Evolutionary conservation across 495 filamentous ascomycete species (phyloP).

Genomic region (Talaromyces liani): DNA sequence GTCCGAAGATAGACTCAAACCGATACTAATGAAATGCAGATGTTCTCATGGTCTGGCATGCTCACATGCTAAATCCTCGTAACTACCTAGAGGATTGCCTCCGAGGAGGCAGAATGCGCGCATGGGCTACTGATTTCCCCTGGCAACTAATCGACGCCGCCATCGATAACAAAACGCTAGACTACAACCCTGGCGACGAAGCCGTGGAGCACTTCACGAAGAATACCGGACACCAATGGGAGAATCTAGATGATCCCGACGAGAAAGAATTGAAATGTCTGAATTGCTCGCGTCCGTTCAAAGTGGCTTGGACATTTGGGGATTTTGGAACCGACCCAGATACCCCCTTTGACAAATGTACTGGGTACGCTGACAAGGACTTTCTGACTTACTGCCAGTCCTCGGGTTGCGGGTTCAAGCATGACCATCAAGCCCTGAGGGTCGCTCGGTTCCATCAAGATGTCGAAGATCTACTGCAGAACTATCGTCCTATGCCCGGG

Average conservation of each 20-base stretch:
- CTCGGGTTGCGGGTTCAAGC: conserved; percentile 37
- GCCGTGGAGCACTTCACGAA: conserved; percentile 41
- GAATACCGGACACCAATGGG: conserved; percentile 49
- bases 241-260: conserved; percentile 45
- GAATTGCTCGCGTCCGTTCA: conserved; percentile 33
- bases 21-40: conserved; percentile 35
- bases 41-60: conserved; percentile 86
- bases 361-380: conserved; percentile 59
- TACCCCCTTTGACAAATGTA: conserved; percentile 16
- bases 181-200: conserved; percentile 45
- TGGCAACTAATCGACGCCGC: conserved; percentile 56
- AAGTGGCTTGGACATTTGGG: conserved; percentile 56
- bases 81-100: conserved; percentile 74
- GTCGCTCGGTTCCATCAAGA: conserved; percentile 53
- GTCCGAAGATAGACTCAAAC: background rate
- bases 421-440: conserved; percentile 41
- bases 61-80: conserved; percentile 77
- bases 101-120: conserved; percentile 44
- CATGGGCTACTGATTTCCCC: conserved; percentile 65
- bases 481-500: conserved; percentile 53
- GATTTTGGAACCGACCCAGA: conserved; percentile 18
- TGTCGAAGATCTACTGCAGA: conserved; percentile 30
- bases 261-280: conserved; percentile 50
- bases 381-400: conserved; percentile 33
- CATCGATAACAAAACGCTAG: conserved; percentile 58